Conservation (phyloP, 371 early-diverging fungal species). For the Rozella allomycis region DNA sequence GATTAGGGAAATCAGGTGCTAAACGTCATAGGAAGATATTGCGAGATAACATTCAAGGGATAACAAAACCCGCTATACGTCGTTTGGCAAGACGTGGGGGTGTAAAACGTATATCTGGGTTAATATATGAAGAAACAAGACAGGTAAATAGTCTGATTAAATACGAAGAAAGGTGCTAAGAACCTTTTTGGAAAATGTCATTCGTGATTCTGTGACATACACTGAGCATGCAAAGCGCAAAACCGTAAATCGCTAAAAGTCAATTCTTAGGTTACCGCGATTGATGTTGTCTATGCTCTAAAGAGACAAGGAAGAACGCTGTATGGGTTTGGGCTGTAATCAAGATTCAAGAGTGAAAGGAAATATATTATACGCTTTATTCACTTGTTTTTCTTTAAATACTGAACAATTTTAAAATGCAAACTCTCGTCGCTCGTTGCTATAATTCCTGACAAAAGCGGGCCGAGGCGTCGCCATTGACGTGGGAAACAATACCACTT, state of each 20-base stretch:
- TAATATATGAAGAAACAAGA: conserved; percentile 98
- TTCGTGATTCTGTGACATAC: conserved; percentile 95
- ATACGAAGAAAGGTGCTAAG: conserved; percentile 82
- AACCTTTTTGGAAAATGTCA: conserved; percentile 93
- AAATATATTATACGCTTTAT: conserved; percentile 15
- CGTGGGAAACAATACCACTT: conserved; percentile 71
- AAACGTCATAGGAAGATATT: conserved; percentile 98
- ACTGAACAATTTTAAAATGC: conserved; percentile 39
- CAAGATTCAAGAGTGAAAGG: background rate
- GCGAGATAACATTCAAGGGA: conserved; percentile 92
- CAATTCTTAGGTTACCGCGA: no score
- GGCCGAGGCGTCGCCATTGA: conserved; percentile 60
- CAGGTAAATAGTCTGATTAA: no score
- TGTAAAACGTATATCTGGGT: conserved; percentile 98
- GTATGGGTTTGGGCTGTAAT: conserved; percentile 43
- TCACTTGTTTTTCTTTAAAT: conserved; percentile 41
- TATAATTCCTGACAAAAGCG: conserved; percentile 71
- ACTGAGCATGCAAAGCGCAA: conserved; percentile 99
- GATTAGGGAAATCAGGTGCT: conserved; percentile 88
- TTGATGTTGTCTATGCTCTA: conserved; percentile 90
- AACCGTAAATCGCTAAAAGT: conserved; percentile 95
- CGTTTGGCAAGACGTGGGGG: conserved; percentile 99
- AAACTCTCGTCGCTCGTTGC: conserved; percentile 46
- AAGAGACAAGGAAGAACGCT: conserved; percentile 96
- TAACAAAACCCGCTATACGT: conserved; percentile 99